phyloP scores from a whole-genome alignment of 140 eudicot genomes.

The Stevia rebaudiana region DNA sequence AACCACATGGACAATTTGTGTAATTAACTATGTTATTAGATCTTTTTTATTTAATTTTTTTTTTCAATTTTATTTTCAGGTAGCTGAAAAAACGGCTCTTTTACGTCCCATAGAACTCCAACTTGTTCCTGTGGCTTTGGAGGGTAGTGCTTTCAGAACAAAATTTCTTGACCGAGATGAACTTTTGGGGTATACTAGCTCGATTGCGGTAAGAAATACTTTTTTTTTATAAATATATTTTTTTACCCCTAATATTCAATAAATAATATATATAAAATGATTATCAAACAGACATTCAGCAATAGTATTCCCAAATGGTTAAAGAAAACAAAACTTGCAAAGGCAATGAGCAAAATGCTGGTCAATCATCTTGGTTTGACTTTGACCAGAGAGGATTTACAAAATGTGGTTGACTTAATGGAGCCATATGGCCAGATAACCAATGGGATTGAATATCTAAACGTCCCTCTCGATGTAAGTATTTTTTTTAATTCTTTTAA shows the following conservation, averaged over 20 bases:
- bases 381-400: slow-evolving; percentile 76
- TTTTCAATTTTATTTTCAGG: slow-evolving; percentile 37
- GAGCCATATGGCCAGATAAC: slow-evolving; percentile 89
- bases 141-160: slow-evolving; percentile 78
- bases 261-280: background rate
- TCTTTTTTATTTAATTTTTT: background rate
- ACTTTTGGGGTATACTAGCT: slow-evolving; percentile 76
- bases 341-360: slow-evolving; percentile 51
- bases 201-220: slow-evolving; percentile 62
- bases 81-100: slow-evolving; percentile 88
- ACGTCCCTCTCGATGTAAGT: slow-evolving; percentile 77
- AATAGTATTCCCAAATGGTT: slow-evolving; percentile 59
- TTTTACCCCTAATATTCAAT: background rate
- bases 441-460: slow-evolving; percentile 61
- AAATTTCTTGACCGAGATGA: slow-evolving; percentile 82
- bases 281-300: slow-evolving; percentile 64
- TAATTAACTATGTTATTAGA: too few relatives aligned
- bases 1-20: too few relatives aligned
- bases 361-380: slow-evolving; percentile 86
- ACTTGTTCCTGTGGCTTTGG: slow-evolving; percentile 79
- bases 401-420: slow-evolving; percentile 79
- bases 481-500: slow-evolving; percentile 18
- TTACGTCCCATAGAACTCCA: slow-evolving; percentile 74
- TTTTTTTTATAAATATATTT: background rate
- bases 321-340: slow-evolving; percentile 51